Percentiles rank a stretch among this genome's conserved stretches.
Conservation (phyloP, 2,329 filamentous ascomycete species). For the Blumeria graminis region DNA sequence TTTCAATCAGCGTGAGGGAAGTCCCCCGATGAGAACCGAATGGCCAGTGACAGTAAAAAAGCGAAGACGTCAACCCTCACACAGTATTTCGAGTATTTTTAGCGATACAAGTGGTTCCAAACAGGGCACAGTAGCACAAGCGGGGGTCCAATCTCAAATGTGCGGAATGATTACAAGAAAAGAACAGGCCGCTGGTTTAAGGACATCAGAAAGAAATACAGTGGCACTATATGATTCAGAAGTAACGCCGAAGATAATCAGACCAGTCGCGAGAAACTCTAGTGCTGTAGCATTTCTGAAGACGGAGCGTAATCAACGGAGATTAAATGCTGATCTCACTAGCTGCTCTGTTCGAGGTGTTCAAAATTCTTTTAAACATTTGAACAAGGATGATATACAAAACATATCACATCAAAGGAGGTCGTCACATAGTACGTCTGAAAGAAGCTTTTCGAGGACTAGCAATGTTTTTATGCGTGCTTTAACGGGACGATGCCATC, state of each 20-base stretch:
- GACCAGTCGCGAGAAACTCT: conserved; percentile 6
- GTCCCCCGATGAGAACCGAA: conserved; percentile 9
- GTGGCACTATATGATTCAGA: conserved; percentile 7
- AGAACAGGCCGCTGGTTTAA: background rate
- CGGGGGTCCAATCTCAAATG: background rate
- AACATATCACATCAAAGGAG: background rate
- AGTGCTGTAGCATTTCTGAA: conserved; percentile 12
- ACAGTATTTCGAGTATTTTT: background rate
- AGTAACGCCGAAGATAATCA: conserved; percentile 11
- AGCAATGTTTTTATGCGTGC: conserved; percentile 14
- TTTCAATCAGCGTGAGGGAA: conserved; percentile 11
- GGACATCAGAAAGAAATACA: background rate
- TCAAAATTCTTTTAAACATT: conserved; percentile 2
- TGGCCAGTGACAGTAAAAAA: conserved; percentile 14
- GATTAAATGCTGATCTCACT: conserved; percentile 5
- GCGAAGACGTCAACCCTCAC: conserved; percentile 6
- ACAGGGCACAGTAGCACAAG: background rate
- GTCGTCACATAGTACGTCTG: conserved; percentile 5
- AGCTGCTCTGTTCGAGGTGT: conserved; percentile 7
- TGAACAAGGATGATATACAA: background rate
- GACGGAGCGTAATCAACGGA: conserved; percentile 8
- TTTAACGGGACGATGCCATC: conserved; percentile 7
- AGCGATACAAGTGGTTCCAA: background rate
- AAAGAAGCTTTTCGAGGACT: conserved; percentile 11
- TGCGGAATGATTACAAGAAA: background rate